Percentiles rank a stretch among this genome's conserved stretches.
These are phyloP conservation scores for Tillandsia leiboldiana DNA, from an alignment of 176 grass and related monocot genomes.

Conservation along the genomic window DNA sequence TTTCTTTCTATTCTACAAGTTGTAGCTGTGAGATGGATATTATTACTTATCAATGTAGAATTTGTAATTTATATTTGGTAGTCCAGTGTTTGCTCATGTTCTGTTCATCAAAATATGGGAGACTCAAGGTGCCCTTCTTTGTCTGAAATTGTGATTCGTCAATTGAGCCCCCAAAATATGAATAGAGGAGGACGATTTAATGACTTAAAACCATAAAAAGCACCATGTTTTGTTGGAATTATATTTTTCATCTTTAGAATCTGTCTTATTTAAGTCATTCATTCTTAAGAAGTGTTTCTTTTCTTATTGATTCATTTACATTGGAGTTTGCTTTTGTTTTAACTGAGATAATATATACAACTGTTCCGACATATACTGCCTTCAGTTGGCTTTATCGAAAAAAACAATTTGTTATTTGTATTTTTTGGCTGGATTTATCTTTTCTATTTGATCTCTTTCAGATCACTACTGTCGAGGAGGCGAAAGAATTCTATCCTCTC, in stretches of 20 bases:
- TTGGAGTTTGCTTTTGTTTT: no score
- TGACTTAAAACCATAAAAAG: neutral
- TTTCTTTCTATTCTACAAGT: no score
- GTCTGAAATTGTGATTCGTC: neutral
- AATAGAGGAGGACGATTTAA: neutral
- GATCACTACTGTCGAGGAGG: conserved; percentile 88
- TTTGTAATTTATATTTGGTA: no score
- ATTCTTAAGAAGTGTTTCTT: neutral
- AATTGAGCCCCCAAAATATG: neutral
- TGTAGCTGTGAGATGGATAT: no score
- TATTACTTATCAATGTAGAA: no score
- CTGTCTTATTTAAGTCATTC: neutral
- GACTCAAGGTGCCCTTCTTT: neutral
- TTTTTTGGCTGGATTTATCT: neutral
- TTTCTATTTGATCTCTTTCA: conserved; percentile 15
- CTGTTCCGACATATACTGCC: neutral
- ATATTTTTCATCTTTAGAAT: neutral
- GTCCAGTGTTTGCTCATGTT: no score
- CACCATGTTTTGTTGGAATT: neutral
- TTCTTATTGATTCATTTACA: neutral
- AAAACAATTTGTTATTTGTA: neutral
- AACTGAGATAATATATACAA: neutral
- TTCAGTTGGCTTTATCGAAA: neutral
- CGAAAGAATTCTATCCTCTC: conserved; percentile 84
- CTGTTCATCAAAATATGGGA: neutral